phyloP scores from a whole-genome alignment of 2,329 filamentous ascomycete species.

The Aspergillus pseudoviridinutans region DNA sequence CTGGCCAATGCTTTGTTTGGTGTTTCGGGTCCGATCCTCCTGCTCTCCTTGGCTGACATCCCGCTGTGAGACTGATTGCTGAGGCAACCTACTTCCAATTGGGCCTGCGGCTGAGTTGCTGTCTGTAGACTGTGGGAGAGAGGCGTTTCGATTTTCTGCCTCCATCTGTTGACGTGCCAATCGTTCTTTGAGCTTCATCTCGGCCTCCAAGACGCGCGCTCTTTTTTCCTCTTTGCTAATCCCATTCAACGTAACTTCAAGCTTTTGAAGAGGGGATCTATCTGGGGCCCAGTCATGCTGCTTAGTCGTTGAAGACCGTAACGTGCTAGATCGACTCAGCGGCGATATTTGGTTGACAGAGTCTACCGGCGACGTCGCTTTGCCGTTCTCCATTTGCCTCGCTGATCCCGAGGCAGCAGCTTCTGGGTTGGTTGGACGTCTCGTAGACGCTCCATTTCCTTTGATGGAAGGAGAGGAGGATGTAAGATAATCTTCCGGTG shows the following conservation, averaged over 20 bases:
- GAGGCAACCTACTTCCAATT: background rate
- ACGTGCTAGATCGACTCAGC: slow-evolving; percentile 30
- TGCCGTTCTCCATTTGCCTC: slow-evolving; percentile 6
- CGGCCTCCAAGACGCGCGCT: slow-evolving; percentile 76
- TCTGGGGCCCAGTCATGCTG: slow-evolving; percentile 64
- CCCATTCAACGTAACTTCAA: slow-evolving; percentile 84
- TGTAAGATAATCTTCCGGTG: slow-evolving; percentile 6
- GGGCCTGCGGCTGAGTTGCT: background rate
- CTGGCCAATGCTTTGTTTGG: background rate
- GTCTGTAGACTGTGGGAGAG: background rate
- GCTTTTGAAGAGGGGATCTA: slow-evolving; percentile 85
- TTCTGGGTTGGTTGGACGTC: background rate
- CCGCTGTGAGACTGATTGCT: background rate
- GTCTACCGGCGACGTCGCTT: slow-evolving; percentile 12
- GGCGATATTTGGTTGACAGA: slow-evolving; percentile 17
- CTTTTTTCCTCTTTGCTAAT: slow-evolving; percentile 96
- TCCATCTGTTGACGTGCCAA: slow-evolving; percentile 26
- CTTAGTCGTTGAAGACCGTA: slow-evolving; percentile 25
- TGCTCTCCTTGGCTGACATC: background rate
- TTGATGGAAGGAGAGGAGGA: background rate
- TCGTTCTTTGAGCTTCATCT: slow-evolving; percentile 64
- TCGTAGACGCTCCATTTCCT: background rate
- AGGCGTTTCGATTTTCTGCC: slow-evolving; percentile 6
- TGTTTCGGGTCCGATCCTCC: background rate
- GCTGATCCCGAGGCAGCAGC: background rate